Evolutionary conservation across 2,329 filamentous ascomycete species (phyloP).

Genomic region (Trichophyton benhamiae): DNA sequence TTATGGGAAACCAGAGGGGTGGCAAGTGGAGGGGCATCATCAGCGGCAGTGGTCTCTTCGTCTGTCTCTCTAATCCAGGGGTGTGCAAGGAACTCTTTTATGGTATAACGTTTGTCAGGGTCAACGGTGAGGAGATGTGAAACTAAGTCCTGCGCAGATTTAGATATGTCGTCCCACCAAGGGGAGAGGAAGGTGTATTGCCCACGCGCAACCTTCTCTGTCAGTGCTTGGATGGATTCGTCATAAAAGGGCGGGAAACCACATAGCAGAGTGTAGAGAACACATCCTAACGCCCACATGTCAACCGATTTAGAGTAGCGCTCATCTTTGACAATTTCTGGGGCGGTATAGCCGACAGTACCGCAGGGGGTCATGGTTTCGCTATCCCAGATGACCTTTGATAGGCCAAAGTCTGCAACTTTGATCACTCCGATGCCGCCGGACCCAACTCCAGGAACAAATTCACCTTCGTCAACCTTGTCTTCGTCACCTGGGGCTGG

Average conservation of each 20-base stretch:
- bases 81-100: constrained; percentile 83
- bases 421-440: constrained; percentile 93
- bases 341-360: constrained; percentile 93
- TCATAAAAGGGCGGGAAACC: constrained; percentile 98
- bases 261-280: constrained; percentile 90
- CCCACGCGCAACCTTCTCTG: constrained; percentile 91
- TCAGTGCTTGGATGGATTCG: constrained; percentile 91
- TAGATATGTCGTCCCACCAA: constrained; percentile 99
- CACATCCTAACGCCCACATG: constrained; percentile 97
- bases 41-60: constrained; percentile 54
- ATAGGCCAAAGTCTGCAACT: constrained; percentile 94
- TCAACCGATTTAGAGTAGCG: constrained; percentile 97
- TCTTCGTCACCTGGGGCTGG: constrained; percentile 84
- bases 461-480: constrained; percentile 94
- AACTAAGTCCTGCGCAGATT: constrained; percentile 85
- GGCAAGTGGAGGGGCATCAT: constrained; percentile 59
- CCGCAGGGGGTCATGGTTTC: constrained; percentile 99
- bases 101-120: constrained; percentile 87
- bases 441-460: constrained; percentile 63
- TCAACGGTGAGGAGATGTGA: constrained; percentile 89
- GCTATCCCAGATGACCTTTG: constrained; percentile 96
- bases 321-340: constrained; percentile 98
- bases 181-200: constrained; percentile 97
- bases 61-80: constrained; percentile 74
- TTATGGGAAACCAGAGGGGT: constrained; percentile 48